phyloP scores from a whole-genome alignment of 169 alveolate species.

The Plasmodium relictum region DNA sequence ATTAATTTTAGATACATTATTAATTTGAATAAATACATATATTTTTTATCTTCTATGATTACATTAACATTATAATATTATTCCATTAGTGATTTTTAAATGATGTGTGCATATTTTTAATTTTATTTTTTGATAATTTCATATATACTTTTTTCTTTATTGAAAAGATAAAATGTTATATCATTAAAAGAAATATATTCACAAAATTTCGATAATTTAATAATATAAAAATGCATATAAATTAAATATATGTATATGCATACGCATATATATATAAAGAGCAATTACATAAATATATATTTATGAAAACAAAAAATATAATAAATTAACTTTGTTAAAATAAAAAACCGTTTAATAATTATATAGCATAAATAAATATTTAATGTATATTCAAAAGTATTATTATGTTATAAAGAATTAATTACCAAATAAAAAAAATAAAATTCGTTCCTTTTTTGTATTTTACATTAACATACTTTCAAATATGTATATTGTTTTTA shows the following conservation, averaged over 20 bases:
- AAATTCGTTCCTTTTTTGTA: conserved; percentile 39
- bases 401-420: background rate
- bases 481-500: conserved; percentile 52
- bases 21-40: too few relatives aligned
- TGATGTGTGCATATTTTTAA: too few relatives aligned
- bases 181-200: too few relatives aligned
- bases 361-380: background rate
- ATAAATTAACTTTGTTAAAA: background rate
- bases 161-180: too few relatives aligned
- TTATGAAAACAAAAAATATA: background rate
- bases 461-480: conserved; percentile 74
- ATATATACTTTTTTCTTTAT: too few relatives aligned
- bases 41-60: too few relatives aligned
- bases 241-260: background rate
- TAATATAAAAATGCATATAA: too few relatives aligned
- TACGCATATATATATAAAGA: background rate
- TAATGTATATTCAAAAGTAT: background rate
- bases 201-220: too few relatives aligned
- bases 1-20: background rate
- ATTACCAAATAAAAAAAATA: conserved; percentile 64
- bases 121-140: too few relatives aligned
- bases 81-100: too few relatives aligned
- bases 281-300: background rate
- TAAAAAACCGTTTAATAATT: background rate
- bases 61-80: too few relatives aligned